These are phyloP conservation scores for Leccinum pallidistipes DNA, from an alignment of 1,284 basidiomycete genomes.

Conservation along the genomic window DNA sequence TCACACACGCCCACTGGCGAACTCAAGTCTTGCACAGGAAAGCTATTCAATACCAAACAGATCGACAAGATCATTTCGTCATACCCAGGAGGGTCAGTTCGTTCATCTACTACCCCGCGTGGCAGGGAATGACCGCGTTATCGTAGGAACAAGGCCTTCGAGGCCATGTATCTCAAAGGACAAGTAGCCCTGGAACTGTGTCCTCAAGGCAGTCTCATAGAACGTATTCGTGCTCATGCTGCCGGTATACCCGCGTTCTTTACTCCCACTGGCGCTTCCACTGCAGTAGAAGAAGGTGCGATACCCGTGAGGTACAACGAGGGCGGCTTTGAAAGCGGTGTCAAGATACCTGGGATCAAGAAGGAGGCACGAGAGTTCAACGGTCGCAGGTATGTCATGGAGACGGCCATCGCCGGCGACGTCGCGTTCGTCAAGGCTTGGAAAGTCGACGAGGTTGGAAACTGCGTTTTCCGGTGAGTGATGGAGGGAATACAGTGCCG, in stretches of 20 bases:
- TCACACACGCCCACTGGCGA: background rate
- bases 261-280: slow-evolving; percentile 92
- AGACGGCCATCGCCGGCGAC: slow-evolving; percentile 85
- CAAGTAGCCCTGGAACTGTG: slow-evolving; percentile 85
- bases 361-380: slow-evolving; percentile 83
- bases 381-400: slow-evolving; percentile 84
- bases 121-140: background rate
- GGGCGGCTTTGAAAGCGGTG: slow-evolving; percentile 62
- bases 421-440: slow-evolving; percentile 91
- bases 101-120: background rate
- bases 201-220: slow-evolving; percentile 90
- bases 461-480: slow-evolving; percentile 76
- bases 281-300: slow-evolving; percentile 76
- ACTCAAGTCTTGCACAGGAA: slow-evolving; percentile 49
- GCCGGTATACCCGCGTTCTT: slow-evolving; percentile 97
- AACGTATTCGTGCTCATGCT: slow-evolving; percentile 88
- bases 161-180: slow-evolving; percentile 77
- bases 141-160: slow-evolving; percentile 76
- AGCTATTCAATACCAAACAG: slow-evolving; percentile 75
- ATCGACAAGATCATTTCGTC: slow-evolving; percentile 86
- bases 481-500: background rate
- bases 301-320: slow-evolving; percentile 78
- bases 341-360: slow-evolving; percentile 69
- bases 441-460: slow-evolving; percentile 93
- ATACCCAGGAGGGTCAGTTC: slow-evolving; percentile 78